Conservation (phyloP, 2,329 filamentous ascomycete genomes). For the Sphaerostilbella broomeana region DNA sequence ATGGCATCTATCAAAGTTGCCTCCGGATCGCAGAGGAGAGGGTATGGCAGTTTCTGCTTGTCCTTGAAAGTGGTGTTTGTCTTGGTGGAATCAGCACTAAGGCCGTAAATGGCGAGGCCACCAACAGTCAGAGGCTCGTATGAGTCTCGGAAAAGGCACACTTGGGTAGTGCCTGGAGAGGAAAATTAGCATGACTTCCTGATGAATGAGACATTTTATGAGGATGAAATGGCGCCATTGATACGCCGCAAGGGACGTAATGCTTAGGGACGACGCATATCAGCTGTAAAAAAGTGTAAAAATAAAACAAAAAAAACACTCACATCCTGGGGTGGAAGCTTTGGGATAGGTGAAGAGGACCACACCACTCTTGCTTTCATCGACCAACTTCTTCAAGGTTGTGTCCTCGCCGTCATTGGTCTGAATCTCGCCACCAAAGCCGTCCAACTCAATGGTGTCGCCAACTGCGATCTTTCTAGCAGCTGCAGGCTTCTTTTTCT, state of each 20-base stretch:
- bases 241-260: no score
- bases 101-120: conserved; percentile 81
- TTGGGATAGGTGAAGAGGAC: conserved; percentile 94
- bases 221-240: no score
- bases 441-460: conserved; percentile 49
- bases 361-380: conserved; percentile 76
- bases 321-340: conserved; percentile 91
- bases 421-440: conserved; percentile 67
- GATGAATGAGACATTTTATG: no score
- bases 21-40: conserved; percentile 75
- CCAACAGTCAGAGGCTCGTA: conserved; percentile 68
- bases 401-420: conserved; percentile 78
- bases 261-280: conserved; percentile 53
- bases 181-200: background rate
- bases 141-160: conserved; percentile 84
- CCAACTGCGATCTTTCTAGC: conserved; percentile 45
- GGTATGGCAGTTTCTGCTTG: conserved; percentile 84
- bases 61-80: conserved; percentile 88
- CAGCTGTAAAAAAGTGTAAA: background rate
- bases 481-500: conserved; percentile 26
- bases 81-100: conserved; percentile 82
- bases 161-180: conserved; percentile 82
- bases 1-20: conserved; percentile 74
- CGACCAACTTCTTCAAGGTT: conserved; percentile 71
- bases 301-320: conserved; percentile 29